Base-by-base conservation (phyloP, 1,139 yeast genomes). In the Eremothecium gossypii region DNA sequence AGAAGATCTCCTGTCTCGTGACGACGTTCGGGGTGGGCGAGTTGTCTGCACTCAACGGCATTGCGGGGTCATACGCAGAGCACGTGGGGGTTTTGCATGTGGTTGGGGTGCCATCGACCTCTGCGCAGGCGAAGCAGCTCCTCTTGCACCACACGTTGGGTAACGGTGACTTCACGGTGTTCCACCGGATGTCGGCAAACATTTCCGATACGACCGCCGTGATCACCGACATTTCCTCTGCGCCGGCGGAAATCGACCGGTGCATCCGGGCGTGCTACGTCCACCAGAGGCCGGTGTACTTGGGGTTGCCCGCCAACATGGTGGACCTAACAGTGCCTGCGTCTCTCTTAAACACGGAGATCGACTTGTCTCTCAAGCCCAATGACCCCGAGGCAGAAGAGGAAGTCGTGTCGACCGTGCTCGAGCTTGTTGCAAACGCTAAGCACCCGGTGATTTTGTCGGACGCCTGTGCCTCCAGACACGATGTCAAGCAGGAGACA, bases 391-490 rank as follows among this genome's bases (percentile, higher is more conserved):
- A 73, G 38, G 74, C 83, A 33, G 84, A 82, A 62, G 68, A 63
- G 27, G 89, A 82, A 60, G 83, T 79, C 35, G 65, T 81, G 45
- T 75, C 73, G 20, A 59, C 67, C 36, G 70, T 79, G 33, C 50
- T 73, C 37, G 60, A 62, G 23, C 58, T 78, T 62, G 67, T 83
- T 44, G 49, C 56, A 41, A 62, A 63, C 39, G 76, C 87, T 33
- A 54, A 69, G 50, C 72, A 74, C 58, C 91, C 91, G 42, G 62
- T 80, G 45, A 72, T 82, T 43, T 67, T 82, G 49, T 85, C 81
- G 30, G 91, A 82, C 64, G 89, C 91, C 20, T 81, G 91, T 69
- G 83, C 84, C 42, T 65, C 77, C 29, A 73, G 91, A 64, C 87
- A 82, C 59, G 68, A 68, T 48, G 78, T 77, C 51, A 69, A 69